phyloP scores from a whole-genome alignment of 345 rosid species.

The Luvunga scandens region DNA sequence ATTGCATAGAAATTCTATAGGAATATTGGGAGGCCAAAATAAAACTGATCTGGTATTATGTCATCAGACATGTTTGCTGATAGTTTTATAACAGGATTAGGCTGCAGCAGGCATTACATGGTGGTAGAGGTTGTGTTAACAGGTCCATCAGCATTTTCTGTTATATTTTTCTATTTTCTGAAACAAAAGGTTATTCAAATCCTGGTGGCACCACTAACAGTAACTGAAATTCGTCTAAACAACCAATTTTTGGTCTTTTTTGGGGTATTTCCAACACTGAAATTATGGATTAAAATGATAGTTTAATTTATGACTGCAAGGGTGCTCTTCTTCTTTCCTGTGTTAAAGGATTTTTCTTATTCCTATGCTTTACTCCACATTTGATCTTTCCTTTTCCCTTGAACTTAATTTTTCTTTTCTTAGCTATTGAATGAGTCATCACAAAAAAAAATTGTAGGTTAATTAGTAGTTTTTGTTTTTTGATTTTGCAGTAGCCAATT shows the following conservation, averaged over 20 bases:
- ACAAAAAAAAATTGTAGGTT: neutral
- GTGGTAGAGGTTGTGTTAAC: neutral
- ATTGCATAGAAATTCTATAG: neutral
- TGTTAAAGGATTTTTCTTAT: neutral
- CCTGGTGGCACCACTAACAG: neutral
- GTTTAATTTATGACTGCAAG: neutral
- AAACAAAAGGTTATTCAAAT: neutral
- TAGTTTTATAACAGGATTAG: neutral
- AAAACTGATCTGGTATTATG: neutral
- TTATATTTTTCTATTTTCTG: neutral
- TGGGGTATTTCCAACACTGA: neutral
- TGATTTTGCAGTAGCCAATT: slow-evolving; percentile 76
- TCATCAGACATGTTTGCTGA: neutral
- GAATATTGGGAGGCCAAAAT: neutral
- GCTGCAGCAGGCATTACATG: neutral
- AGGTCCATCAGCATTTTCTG: neutral
- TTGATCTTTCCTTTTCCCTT: neutral
- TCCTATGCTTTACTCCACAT: neutral
- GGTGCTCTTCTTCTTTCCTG: neutral
- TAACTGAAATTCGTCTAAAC: neutral
- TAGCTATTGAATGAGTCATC: neutral
- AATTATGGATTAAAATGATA: neutral
- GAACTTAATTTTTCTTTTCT: neutral
- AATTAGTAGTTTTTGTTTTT: neutral
- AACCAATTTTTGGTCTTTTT: neutral